A percentile compares a stretch with the other conserved stretches of the same genome.
Conservation (phyloP, 768 basidiomycete genomes). For the Lactarius akahatsu region DNA sequence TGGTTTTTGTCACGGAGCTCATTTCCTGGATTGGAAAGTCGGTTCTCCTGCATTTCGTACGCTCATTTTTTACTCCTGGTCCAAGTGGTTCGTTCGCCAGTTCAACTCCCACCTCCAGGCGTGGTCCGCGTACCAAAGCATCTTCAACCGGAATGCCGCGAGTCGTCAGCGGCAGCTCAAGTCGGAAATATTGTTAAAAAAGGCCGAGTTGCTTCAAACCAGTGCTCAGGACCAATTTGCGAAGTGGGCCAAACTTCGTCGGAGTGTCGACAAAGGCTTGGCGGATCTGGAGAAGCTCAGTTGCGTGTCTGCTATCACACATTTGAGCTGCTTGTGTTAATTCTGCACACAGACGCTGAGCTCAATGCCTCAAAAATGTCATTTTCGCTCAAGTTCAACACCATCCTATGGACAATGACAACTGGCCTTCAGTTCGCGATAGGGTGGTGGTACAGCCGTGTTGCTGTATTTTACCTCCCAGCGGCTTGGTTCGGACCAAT, state of each 20-base stretch:
- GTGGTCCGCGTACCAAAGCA: constrained; percentile 65
- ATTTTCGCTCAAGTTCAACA: constrained; percentile 73
- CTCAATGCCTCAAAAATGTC: constrained; percentile 76
- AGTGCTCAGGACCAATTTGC: constrained; percentile 98
- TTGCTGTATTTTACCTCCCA: constrained; percentile 94
- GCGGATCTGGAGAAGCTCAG: constrained; percentile 91
- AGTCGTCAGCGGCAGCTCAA: constrained; percentile 71
- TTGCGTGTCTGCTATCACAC: constrained; percentile 43
- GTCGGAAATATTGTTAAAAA: constrained; percentile 71
- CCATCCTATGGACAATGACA: constrained; percentile 78
- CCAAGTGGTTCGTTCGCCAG: background rate
- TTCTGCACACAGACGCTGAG: constrained; percentile 55
- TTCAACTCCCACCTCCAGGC: constrained; percentile 45
- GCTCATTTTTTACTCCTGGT: constrained; percentile 35
- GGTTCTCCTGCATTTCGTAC: constrained; percentile 76
- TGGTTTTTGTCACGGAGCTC: constrained; percentile 81
- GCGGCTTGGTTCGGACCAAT: constrained; percentile 87
- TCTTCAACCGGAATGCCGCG: constrained; percentile 58
- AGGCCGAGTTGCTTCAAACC: constrained; percentile 83
- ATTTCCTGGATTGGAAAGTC: constrained; percentile 88
- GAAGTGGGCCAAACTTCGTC: constrained; percentile 92
- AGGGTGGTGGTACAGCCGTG: constrained; percentile 87
- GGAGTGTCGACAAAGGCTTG: constrained; percentile 89
- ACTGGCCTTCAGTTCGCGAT: constrained; percentile 81
- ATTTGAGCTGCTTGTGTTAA: background rate